phyloP scores from a whole-genome alignment of 2,329 filamentous ascomycete species.

The Clonostachys rosea region DNA sequence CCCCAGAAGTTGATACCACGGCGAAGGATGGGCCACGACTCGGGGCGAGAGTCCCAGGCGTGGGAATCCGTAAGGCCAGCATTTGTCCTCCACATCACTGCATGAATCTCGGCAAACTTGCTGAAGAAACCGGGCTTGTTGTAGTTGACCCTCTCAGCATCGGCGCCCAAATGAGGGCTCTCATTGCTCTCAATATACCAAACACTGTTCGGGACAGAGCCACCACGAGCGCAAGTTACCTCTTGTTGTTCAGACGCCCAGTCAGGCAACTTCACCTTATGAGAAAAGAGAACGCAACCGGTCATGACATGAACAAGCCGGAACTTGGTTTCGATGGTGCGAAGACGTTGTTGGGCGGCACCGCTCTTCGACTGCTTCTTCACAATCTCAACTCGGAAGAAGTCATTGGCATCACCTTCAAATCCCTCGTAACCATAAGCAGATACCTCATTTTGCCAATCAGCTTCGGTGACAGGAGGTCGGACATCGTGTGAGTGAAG shows the following conservation, averaged over 20 bases:
- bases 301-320: constrained; percentile 94
- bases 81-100: constrained; percentile 99
- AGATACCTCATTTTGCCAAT: constrained; percentile 95
- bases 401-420: constrained; percentile 92
- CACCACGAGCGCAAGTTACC: constrained; percentile 91
- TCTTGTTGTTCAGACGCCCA: constrained; percentile 99
- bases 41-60: constrained; percentile 94
- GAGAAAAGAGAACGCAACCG: constrained; percentile 91
- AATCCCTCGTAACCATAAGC: constrained; percentile 98
- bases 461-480: constrained; percentile 76
- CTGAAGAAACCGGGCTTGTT: constrained; percentile 89
- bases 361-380: constrained; percentile 79
- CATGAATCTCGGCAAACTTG: constrained; percentile 96
- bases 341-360: constrained; percentile 75
- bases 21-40: constrained; percentile 85
- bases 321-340: constrained; percentile 97
- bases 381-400: constrained; percentile 92
- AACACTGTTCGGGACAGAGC: constrained; percentile 90
- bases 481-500: constrained; percentile 96
- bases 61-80: constrained; percentile 94
- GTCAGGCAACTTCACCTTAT: constrained; percentile 97
- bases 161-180: constrained; percentile 69
- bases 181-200: constrained; percentile 95
- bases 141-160: constrained; percentile 94
- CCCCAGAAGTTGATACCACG: constrained; percentile 99